Base-by-base conservation (phyloP, 768 basidiomycete species). In the Hygrophorus pudorinus region DNA sequence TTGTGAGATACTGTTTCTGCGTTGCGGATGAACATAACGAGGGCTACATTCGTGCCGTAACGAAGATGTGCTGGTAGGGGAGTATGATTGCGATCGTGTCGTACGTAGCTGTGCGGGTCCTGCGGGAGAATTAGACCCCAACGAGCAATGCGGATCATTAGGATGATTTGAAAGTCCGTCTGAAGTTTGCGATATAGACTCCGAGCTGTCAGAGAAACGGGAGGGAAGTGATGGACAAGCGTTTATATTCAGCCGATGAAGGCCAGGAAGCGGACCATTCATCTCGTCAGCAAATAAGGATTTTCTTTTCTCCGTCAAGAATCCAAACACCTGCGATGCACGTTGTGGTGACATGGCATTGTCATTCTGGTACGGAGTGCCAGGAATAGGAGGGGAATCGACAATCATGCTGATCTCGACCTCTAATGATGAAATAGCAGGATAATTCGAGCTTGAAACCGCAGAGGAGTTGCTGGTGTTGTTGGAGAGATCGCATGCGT, bases 291-390 rank as follows among this genome's bases (percentile, higher is more conserved):
- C 45, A 3, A 47, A 47, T 33, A 57, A 56, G 30, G 62, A 63
- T 42, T 59, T 61, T 46, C 63, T 65, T 52, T 65, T 67, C 58
- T 63, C 73, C 49, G 75, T 75, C 39, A 88, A 61, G 60, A 88
- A 88, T 4, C 69, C 75, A 47, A 88, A 88, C 14, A 88, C 71
- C 50, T 86, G 78, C 2, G 85, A 81, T 16, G 85, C 85, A 27
- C 81, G 72, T 50, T 75, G 76, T 11, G 81, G 76, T 18, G 77
- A 79, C 45, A 61, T 65, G 4, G 73, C 66, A 32, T 70, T 65
- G 18, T 58, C 53, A 43, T 49, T 55, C 18, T 47, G 51, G 48
- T 71, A 66, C 10, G 69, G 64, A 28, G 45, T 44, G 38, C 53
- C 54, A 36, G 59, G 47, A 9, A 59, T 57, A 14, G 60, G 54